These are phyloP conservation scores for Geotrichum bryndzae DNA, from an alignment of 1,139 yeast species.

Conservation along the genomic window DNA sequence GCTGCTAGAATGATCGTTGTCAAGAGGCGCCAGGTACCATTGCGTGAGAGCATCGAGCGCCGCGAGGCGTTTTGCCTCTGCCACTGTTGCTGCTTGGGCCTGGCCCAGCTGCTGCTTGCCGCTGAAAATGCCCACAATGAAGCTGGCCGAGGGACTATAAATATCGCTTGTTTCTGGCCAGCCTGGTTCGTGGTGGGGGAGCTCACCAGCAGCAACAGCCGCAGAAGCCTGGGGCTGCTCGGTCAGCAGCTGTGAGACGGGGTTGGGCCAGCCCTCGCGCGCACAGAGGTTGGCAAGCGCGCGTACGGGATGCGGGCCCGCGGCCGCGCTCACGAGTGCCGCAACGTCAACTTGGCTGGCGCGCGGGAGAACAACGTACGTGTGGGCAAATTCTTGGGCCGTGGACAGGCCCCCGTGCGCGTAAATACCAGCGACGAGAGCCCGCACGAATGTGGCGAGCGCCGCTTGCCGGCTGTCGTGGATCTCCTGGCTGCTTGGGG, in stretches of 20 bases:
- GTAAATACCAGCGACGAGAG: conserved; percentile 41
- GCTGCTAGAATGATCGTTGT: no score
- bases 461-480: conserved; percentile 37
- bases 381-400: conserved; percentile 58
- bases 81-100: conserved; percentile 84
- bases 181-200: no score
- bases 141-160: conserved; percentile 73
- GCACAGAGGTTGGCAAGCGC: conserved; percentile 74
- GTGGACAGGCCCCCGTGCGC: conserved; percentile 50
- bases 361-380: conserved; percentile 48
- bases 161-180: conserved; percentile 58
- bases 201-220: not conserved
- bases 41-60: conserved; percentile 85
- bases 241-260: conserved; percentile 76
- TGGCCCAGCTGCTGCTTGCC: conserved; percentile 85
- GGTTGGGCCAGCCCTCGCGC: conserved; percentile 68
- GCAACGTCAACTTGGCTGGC: conserved; percentile 72
- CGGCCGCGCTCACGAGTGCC: conserved; percentile 68
- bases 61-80: conserved; percentile 89
- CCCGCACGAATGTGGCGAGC: conserved; percentile 47
- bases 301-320: conserved; percentile 79
- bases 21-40: conserved; percentile 57
- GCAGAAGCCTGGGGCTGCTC: conserved; percentile 65
- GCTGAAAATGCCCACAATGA: conserved; percentile 83
- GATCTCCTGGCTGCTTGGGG: conserved; percentile 19